Conservation (phyloP, 495 filamentous ascomycete genomes). For the Penicillium diatomitis region DNA sequence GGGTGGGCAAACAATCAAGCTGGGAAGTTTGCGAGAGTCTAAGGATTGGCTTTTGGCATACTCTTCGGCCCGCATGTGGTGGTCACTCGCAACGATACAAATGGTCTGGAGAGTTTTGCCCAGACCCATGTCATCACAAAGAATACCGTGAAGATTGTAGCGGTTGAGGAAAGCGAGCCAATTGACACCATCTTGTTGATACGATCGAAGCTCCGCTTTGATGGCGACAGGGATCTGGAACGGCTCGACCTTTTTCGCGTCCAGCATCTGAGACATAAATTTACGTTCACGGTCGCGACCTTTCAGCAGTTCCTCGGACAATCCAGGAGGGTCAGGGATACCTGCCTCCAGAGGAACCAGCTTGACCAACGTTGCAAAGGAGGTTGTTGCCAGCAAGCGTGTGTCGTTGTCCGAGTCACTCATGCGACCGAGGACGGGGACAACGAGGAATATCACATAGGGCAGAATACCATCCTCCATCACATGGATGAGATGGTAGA, state of each 20-base stretch:
- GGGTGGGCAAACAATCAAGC: slow-evolving; percentile 90
- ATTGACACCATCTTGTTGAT: slow-evolving; percentile 98
- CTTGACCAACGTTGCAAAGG: slow-evolving; percentile 94
- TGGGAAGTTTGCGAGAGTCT: slow-evolving; percentile 74
- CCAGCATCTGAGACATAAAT: slow-evolving; percentile 93
- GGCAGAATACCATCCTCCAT: slow-evolving; percentile 96
- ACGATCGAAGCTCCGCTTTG: slow-evolving; percentile 89
- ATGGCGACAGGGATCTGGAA: slow-evolving; percentile 93
- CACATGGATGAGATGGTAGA: slow-evolving; percentile 93
- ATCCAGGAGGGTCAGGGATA: slow-evolving; percentile 90
- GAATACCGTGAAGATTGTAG: slow-evolving; percentile 94
- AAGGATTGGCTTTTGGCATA: slow-evolving; percentile 66
- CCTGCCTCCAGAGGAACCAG: slow-evolving; percentile 97
- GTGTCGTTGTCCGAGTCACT: slow-evolving; percentile 96
- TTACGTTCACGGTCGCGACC: slow-evolving; percentile 88
- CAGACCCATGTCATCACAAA: slow-evolving; percentile 98
- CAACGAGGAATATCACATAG: slow-evolving; percentile 97
- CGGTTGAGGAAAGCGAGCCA: slow-evolving; percentile 98
- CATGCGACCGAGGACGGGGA: slow-evolving; percentile 98
- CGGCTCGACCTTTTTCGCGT: slow-evolving; percentile 87
- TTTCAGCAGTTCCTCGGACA: slow-evolving; percentile 77
- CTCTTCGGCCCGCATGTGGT: slow-evolving; percentile 86
- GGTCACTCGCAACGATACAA: slow-evolving; percentile 95
- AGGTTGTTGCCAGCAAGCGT: slow-evolving; percentile 87
- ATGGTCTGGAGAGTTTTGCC: slow-evolving; percentile 96